Base-by-base conservation (phyloP, 2,329 filamentous ascomycete genomes). In the Geoglossum cookeanum region DNA sequence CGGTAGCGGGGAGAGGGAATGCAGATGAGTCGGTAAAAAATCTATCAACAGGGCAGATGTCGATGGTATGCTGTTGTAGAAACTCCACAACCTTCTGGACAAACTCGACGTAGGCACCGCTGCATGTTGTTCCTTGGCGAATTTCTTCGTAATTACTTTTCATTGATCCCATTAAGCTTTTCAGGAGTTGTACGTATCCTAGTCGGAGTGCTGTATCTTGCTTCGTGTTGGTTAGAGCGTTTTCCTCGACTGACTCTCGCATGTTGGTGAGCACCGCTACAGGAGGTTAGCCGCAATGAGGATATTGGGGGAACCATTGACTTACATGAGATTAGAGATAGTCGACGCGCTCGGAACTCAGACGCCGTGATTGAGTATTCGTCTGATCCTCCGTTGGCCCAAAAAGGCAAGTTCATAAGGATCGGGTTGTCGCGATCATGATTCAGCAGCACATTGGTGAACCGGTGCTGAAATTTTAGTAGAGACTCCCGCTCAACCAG, bases 11-110 rank as follows among this genome's bases (percentile, higher is more conserved):
- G 3, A 83, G 68, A 1, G 80, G 80, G 63, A 84, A 84, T 0
- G 74, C 71, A 1, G 71, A 68, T 1, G 79, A 78, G 61, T 82
- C 75, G 1, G 75, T 80, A 65, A 82, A 83, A 69, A 81, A 83
- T 0, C 69, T 65, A 57, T 81, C 74, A 15, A 83, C 70, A 0
- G 73, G 70, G 60, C 72, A 75, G 35, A 82, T 79, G 17, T 80
- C 76, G 35, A 72, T 70, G 0, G 76, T 76, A 61, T 83, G 75
- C 62, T 84, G 78, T 62, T 83, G 80, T 52, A 83, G 66, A 59
- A 77, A 76, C 22, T 75, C 73, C 2, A 84, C 73, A 1, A 83
- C 70, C 15, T 71, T 68, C 59, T 84, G 80, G 4, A 83, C 78
- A 63, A 84, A 83, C 8, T 75, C 71, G 5, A 82, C 77, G 62